These are phyloP conservation scores for Spergularia marina DNA, from an alignment of 148 eudicot species.

Conservation along the genomic window DNA sequence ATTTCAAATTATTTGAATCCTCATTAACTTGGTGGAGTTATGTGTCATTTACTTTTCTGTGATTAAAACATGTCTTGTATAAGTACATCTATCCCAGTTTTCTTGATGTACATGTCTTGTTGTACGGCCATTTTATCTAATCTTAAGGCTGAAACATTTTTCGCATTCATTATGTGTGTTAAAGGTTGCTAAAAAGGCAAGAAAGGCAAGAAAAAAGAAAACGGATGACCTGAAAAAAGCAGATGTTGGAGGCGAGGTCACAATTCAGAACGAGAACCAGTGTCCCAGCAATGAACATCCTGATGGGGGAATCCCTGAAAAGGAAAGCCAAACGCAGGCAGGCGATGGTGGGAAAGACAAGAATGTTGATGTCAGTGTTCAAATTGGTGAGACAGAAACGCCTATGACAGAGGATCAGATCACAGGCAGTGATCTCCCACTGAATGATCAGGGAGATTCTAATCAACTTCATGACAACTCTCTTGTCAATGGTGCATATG, in stretches of 20 bases:
- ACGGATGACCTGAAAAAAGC: slow-evolving; percentile 31
- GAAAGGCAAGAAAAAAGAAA: slow-evolving; percentile 58
- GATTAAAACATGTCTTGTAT: not conserved
- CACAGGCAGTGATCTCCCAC: slow-evolving; percentile 25
- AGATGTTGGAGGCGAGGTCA: slow-evolving; percentile 38
- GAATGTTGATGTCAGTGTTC: slow-evolving; percentile 20
- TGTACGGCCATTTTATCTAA: not conserved
- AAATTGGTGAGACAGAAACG: slow-evolving; percentile 31
- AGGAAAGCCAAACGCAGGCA: slow-evolving; percentile 26
- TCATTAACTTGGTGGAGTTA: not conserved
- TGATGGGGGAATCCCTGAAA: slow-evolving; percentile 24
- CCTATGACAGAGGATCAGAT: slow-evolving; percentile 29
- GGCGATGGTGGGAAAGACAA: slow-evolving; percentile 34
- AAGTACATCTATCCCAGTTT: not conserved
- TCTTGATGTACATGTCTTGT: not conserved
- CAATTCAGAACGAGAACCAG: slow-evolving; percentile 31
- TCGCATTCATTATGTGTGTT: slow-evolving; percentile 21
- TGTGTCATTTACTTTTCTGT: not conserved
- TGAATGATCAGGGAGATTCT: slow-evolving; percentile 33
- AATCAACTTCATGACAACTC: slow-evolving; percentile 36
- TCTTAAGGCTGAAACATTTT: not conserved
- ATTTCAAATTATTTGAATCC: not conserved
- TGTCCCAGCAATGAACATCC: slow-evolving; percentile 23
- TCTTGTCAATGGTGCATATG: slow-evolving; percentile 36
- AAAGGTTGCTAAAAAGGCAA: slow-evolving; percentile 75